Evolutionary conservation across 2,329 filamentous ascomycete species (phyloP).

Genomic region (Arthroderma sp.): DNA sequence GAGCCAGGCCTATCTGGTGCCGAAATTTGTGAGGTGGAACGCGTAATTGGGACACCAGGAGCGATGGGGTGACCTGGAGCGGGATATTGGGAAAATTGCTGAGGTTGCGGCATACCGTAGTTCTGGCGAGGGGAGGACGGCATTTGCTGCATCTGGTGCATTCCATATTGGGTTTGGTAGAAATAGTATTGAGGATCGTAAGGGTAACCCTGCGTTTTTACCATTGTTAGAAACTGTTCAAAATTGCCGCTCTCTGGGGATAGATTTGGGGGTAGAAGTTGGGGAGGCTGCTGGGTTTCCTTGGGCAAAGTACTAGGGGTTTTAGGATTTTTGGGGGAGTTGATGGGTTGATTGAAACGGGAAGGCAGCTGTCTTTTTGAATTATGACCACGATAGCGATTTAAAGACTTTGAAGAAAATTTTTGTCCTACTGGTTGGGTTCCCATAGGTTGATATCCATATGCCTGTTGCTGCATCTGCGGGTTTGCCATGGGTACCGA

Average conservation of each 20-base stretch:
- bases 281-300: constrained; percentile 5
- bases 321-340: too few species aligned
- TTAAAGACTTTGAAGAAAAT: constrained; percentile 20
- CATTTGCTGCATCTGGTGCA: constrained; percentile 17
- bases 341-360: constrained; percentile 9
- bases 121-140: constrained; percentile 34
- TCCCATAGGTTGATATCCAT: constrained; percentile 46
- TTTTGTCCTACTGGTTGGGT: constrained; percentile 48
- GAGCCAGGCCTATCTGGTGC: constrained; percentile 52
- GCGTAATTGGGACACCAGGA: constrained; percentile 61
- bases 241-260: constrained; percentile 57
- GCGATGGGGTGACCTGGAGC: constrained; percentile 34
- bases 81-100: constrained; percentile 41
- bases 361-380: constrained; percentile 19
- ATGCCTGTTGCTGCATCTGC: constrained; percentile 48
- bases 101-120: constrained; percentile 36
- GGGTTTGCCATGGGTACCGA: constrained; percentile 55
- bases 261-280: constrained; percentile 37
- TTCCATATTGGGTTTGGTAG: constrained; percentile 28
- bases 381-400: constrained; percentile 19
- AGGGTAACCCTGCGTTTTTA: constrained; percentile 50
- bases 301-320: too few species aligned
- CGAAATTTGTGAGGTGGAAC: constrained; percentile 67
- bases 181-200: constrained; percentile 37
- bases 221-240: constrained; percentile 57